phyloP scores from a whole-genome alignment of 2,329 filamentous ascomycete species.

The Pseudogymnoascus sp. region DNA sequence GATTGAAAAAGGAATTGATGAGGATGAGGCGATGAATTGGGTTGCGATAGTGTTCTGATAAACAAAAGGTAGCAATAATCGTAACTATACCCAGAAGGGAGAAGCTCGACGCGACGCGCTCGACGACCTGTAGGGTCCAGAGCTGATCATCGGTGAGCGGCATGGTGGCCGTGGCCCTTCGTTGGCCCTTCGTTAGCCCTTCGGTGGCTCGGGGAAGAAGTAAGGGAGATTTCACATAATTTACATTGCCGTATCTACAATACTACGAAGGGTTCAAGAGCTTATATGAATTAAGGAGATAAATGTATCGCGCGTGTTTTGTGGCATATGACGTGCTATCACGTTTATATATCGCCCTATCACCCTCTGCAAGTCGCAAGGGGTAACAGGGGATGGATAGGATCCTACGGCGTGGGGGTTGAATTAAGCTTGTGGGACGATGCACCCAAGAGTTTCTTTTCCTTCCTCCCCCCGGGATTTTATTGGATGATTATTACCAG shows the following conservation, averaged over 20 bases:
- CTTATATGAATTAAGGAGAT: not conserved
- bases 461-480: not conserved
- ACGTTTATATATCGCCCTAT: not conserved
- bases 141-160: conserved; percentile 31
- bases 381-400: not conserved
- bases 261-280: not conserved
- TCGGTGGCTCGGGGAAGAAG: not conserved
- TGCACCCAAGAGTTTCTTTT: not conserved
- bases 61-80: conserved; percentile 60
- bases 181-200: not conserved
- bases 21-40: conserved; percentile 77
- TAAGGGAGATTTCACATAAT: conserved; percentile 3
- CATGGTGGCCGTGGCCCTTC: conserved; percentile 6
- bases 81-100: conserved; percentile 62
- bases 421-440: not conserved
- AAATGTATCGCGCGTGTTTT: not conserved
- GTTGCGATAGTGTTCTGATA: conserved; percentile 62
- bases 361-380: not conserved
- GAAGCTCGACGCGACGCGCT: conserved; percentile 59
- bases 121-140: conserved; percentile 49
- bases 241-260: not conserved
- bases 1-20: conserved; percentile 74
- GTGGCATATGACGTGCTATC: conserved; percentile 2
- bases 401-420: not conserved
- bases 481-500: not conserved